phyloP scores from a whole-genome alignment of 2,329 filamentous ascomycete genomes.

The Cercospora brassicicola region DNA sequence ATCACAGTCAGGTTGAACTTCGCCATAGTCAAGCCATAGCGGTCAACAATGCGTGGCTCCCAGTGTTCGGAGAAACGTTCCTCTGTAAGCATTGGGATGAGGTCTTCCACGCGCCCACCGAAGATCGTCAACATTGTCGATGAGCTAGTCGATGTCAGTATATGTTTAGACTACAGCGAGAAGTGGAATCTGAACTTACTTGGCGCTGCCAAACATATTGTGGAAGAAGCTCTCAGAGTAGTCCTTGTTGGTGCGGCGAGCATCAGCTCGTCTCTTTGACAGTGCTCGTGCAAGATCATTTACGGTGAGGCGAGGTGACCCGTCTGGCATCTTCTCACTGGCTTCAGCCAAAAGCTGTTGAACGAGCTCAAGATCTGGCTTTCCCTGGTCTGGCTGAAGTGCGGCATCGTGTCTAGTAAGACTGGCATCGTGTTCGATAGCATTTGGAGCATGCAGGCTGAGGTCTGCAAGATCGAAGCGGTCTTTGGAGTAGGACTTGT shows the following conservation, averaged over 20 bases:
- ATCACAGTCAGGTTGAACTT: conserved; percentile 46
- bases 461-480: conserved; percentile 33
- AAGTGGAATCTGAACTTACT: conserved; percentile 19
- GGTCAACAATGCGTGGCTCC: conserved; percentile 43
- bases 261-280: conserved; percentile 40
- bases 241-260: conserved; percentile 39
- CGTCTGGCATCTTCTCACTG: conserved; percentile 40
- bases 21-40: conserved; percentile 45
- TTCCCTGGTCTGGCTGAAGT: conserved; percentile 41
- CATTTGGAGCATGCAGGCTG: conserved; percentile 31
- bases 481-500: conserved; percentile 33
- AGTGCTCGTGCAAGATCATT: conserved; percentile 40
- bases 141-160: conserved; percentile 35
- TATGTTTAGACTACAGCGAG: neutral
- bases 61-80: conserved; percentile 46
- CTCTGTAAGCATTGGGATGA: conserved; percentile 44
- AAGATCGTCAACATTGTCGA: conserved; percentile 48
- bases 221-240: conserved; percentile 39
- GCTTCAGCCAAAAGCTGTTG: conserved; percentile 40
- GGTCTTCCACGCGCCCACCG: conserved; percentile 42
- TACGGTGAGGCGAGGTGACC: conserved; percentile 39
- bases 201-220: conserved; percentile 45
- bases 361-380: conserved; percentile 43
- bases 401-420: conserved; percentile 40
- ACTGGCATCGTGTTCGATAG: conserved; percentile 35